Evolutionary conservation across 257 asterid genomes (phyloP).

Genomic region (Lithospermum erythrorhizon): DNA sequence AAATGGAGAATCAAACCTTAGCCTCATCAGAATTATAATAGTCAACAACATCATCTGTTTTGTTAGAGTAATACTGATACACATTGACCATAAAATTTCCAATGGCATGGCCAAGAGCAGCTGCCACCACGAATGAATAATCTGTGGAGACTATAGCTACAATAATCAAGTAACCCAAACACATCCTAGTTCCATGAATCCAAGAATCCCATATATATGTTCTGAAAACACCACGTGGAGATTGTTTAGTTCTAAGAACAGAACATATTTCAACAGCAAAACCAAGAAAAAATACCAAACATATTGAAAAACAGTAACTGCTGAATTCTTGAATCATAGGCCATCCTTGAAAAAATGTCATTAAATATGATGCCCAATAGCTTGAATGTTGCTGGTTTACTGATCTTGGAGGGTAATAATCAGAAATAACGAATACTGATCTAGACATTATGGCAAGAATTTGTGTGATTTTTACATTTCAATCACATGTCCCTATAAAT

Average conservation of each 20-base stretch:
- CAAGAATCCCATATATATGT: constrained; percentile 6
- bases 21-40: background rate
- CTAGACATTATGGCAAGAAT: background rate
- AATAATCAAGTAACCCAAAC: constrained; percentile 17
- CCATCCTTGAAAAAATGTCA: constrained; percentile 18
- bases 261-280: constrained; percentile 21
- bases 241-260: constrained; percentile 3
- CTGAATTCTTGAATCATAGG: constrained; percentile 4
- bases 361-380: constrained; percentile 18
- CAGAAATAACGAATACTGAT: background rate
- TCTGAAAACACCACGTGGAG: background rate
- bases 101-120: constrained; percentile 44
- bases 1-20: constrained; percentile 3
- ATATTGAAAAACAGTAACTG: constrained; percentile 10
- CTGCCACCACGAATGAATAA: constrained; percentile 15
- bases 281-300: constrained; percentile 13
- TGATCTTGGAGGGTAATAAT: background rate
- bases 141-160: constrained; percentile 15
- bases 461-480: background rate
- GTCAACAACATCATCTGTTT: background rate
- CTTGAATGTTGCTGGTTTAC: constrained; percentile 6
- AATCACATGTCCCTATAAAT: background rate
- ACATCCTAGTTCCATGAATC: constrained; percentile 18
- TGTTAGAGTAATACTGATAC: constrained; percentile 7
- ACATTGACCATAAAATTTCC: constrained; percentile 35